Base-by-base conservation (phyloP, 345 rosid genomes). In the Mangifera indica region DNA sequence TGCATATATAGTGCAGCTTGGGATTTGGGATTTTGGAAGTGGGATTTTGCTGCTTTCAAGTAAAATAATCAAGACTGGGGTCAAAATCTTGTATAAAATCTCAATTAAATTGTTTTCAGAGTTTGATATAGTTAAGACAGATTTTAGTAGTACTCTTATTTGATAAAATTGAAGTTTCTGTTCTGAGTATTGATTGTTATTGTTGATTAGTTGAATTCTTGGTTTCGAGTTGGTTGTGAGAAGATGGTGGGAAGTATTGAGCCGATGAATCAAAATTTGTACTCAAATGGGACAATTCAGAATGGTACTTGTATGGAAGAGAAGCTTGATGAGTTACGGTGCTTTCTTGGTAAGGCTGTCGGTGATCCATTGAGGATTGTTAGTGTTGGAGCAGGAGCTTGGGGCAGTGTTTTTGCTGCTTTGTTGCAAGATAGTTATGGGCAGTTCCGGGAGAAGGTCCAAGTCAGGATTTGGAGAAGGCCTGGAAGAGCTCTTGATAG, bases 321-420 rank as follows among this genome's bases (percentile, higher is more conserved):
- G 79, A 90, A 90, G 77, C 87, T 90, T 20, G 87, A 85, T 69
- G 93, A 88, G 77, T 83, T 90, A 29, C 66, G 96, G 3, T 25
- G 74, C 60, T 76, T 85, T 69, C 71, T 87, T 18, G 87, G 88
- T 2, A 90, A 90, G 77, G 76, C 83, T 4, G 77, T 81, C 44
- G 88, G 88, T 9, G 96, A 90, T 75, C 93, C 93, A 1, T 73
- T 90, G 79, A 84, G 93, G 76, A 90, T 90, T 46, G 96, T 84
- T 10, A 84, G 96, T 45, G 91, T 90, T 22, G 96, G 96, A 49
- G 93, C 96, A 0, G 96, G 96, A 18, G 96, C 96, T 52, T 90
- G 96, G 96, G 96, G 96, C 9, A 90, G 96, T 80, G 96, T 90
- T 70, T 90, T 90, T 67, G 85, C 88, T 11, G 91, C 96, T 69